Conservation (phyloP, 805 yeast genomes). For the Candida vartiovaarae region DNA sequence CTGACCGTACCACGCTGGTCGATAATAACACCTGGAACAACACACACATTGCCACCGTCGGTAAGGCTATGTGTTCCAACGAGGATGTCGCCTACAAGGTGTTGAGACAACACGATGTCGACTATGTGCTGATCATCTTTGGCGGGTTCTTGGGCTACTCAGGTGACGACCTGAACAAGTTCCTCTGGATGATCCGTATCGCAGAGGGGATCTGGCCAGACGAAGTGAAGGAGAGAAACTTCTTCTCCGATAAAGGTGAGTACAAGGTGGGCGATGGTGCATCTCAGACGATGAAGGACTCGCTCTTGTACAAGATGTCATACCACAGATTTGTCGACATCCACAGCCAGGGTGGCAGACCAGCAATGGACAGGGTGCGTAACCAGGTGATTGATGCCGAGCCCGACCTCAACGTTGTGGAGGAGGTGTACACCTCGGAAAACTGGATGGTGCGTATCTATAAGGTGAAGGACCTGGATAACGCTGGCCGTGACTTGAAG, state of each 20-base stretch:
- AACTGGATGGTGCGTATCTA: constrained; percentile 96
- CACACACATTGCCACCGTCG: constrained; percentile 98
- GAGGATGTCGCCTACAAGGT: constrained; percentile 88
- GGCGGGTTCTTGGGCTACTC: constrained; percentile 92
- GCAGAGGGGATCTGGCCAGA: constrained; percentile 99
- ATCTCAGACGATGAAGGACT: constrained; percentile 76
- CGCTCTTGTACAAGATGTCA: constrained; percentile 91
- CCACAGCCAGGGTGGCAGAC: constrained; percentile 39
- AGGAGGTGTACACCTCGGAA: constrained; percentile 91
- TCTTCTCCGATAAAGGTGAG: constrained; percentile 80
- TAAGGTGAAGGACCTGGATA: constrained; percentile 83
- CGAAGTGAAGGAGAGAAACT: constrained; percentile 82
- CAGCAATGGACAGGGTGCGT: constrained; percentile 81
- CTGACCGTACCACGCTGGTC: constrained; percentile 95
- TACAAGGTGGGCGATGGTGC: constrained; percentile 82
- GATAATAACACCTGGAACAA: constrained; percentile 99
- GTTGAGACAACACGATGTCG: constrained; percentile 87
- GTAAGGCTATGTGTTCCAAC: constrained; percentile 90
- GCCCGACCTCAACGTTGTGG: constrained; percentile 63
- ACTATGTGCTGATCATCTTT: constrained; percentile 85
- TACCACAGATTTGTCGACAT: constrained; percentile 79
- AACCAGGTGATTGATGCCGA: constrained; percentile 63
- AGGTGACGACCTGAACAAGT: constrained; percentile 95
- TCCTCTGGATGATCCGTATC: constrained; percentile 97
- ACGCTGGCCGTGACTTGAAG: constrained; percentile 71